These are phyloP conservation scores for Oryza meridionalis DNA, from an alignment of 176 grass and related monocot genomes.

Conservation along the genomic window DNA sequence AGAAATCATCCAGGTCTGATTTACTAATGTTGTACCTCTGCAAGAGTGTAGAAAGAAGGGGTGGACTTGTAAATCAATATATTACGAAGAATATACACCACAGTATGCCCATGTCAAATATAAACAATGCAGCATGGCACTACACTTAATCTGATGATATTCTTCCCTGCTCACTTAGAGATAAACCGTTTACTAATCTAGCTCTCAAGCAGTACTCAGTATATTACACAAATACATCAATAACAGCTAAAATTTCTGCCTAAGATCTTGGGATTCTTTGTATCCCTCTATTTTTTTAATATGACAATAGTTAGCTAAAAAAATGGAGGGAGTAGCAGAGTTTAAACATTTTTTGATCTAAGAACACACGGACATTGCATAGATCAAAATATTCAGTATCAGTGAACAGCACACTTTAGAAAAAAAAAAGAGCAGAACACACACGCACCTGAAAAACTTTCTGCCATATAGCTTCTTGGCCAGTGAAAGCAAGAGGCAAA, in stretches of 20 bases:
- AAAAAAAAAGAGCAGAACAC: background rate
- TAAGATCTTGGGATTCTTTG: background rate
- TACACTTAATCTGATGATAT: background rate
- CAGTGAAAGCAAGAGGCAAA: constrained; percentile 76
- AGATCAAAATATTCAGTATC: constrained; percentile 4
- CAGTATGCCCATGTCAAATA: background rate
- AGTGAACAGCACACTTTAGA: background rate
- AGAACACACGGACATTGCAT: background rate
- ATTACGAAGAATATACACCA: background rate
- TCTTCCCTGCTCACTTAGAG: background rate
- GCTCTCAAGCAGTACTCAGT: constrained; percentile 1
- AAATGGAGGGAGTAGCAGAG: background rate
- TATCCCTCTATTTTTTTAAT: no score
- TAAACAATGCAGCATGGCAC: background rate
- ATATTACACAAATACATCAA: constrained; percentile 5
- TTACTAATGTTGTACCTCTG: constrained; percentile 72
- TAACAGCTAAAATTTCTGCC: constrained; percentile 5
- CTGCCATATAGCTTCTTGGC: constrained; percentile 81
- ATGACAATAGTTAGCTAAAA: no score
- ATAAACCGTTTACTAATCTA: background rate
- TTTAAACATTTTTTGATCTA: background rate
- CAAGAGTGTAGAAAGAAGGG: constrained; percentile 13
- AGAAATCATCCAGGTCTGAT: constrained; percentile 71
- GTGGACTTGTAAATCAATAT: constrained; percentile 16
- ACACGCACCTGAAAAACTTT: constrained; percentile 64